Evolutionary conservation across 352 stramenopile species (phyloP).

Genomic region (Globisporangium abappressorium): DNA sequence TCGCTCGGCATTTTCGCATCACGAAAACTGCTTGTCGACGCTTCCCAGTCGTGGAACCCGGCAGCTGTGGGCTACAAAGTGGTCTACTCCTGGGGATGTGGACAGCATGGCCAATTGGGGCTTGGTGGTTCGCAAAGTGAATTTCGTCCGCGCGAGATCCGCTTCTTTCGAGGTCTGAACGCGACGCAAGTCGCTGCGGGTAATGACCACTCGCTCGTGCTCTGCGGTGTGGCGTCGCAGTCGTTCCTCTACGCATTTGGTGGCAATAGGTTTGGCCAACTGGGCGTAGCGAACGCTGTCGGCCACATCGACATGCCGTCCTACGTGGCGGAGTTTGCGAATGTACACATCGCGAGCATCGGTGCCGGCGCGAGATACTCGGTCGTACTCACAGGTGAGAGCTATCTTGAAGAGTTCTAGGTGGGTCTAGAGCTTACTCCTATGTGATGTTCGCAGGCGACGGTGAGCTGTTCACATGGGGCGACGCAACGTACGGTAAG

Average conservation of each 20-base stretch:
- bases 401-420: neutral
- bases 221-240: conserved; percentile 35
- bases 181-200: conserved; percentile 42
- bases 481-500: conserved; percentile 51
- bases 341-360: conserved; percentile 35
- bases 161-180: conserved; percentile 62
- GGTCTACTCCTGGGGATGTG: conserved; percentile 51
- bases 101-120: conserved; percentile 46
- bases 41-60: neutral
- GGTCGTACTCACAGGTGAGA: conserved; percentile 39
- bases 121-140: conserved; percentile 37
- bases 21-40: neutral
- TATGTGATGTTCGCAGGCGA: conserved; percentile 27
- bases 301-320: conserved; percentile 55
- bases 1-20: conserved; percentile 43
- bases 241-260: conserved; percentile 74
- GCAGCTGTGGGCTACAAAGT: conserved; percentile 27
- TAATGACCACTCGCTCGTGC: conserved; percentile 62
- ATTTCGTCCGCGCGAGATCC: conserved; percentile 34
- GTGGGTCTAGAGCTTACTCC: neutral
- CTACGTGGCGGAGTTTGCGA: conserved; percentile 48
- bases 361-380: conserved; percentile 58
- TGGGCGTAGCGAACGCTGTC: conserved; percentile 41
- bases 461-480: conserved; percentile 69
- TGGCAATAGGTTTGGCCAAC: conserved; percentile 58